Conservation (phyloP, 2,329 filamentous ascomycete species). For the Fusarium foetens region DNA sequence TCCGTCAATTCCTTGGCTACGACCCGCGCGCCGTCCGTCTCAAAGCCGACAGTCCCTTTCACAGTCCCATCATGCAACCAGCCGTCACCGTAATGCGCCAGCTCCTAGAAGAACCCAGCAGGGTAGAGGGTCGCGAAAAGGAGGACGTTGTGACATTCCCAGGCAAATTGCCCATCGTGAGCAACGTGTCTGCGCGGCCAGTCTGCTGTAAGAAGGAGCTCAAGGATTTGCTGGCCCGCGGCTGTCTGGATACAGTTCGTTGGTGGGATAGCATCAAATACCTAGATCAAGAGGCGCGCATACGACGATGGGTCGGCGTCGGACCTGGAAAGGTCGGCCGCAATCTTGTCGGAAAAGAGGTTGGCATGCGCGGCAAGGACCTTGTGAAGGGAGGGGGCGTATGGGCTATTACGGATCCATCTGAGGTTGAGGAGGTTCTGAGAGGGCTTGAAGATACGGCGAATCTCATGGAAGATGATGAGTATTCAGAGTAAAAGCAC, state of each 20-base stretch:
- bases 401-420: slow-evolving; percentile 88
- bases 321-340: slow-evolving; percentile 93
- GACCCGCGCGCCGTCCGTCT: slow-evolving; percentile 88
- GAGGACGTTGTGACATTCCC: slow-evolving; percentile 80
- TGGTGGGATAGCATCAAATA: slow-evolving; percentile 97
- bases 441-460: slow-evolving; percentile 73
- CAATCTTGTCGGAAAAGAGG: slow-evolving; percentile 94
- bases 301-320: slow-evolving; percentile 88
- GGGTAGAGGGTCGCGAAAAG: slow-evolving; percentile 61
- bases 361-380: slow-evolving; percentile 84
- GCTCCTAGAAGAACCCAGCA: slow-evolving; percentile 70
- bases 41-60: slow-evolving; percentile 89
- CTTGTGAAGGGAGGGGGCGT: slow-evolving; percentile 88
- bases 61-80: slow-evolving; percentile 90
- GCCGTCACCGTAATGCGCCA: slow-evolving; percentile 78
- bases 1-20: slow-evolving; percentile 89
- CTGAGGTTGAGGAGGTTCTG: slow-evolving; percentile 76
- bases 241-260: slow-evolving; percentile 89
- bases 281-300: slow-evolving; percentile 82
- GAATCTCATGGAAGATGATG: slow-evolving; percentile 60
- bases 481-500: slow-evolving; percentile 44
- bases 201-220: slow-evolving; percentile 79
- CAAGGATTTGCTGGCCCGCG: slow-evolving; percentile 80
- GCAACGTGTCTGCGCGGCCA: slow-evolving; percentile 85
- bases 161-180: slow-evolving; percentile 79